phyloP scores from a whole-genome alignment of 805 yeast species.

The Zygotorulaspora florentina region DNA sequence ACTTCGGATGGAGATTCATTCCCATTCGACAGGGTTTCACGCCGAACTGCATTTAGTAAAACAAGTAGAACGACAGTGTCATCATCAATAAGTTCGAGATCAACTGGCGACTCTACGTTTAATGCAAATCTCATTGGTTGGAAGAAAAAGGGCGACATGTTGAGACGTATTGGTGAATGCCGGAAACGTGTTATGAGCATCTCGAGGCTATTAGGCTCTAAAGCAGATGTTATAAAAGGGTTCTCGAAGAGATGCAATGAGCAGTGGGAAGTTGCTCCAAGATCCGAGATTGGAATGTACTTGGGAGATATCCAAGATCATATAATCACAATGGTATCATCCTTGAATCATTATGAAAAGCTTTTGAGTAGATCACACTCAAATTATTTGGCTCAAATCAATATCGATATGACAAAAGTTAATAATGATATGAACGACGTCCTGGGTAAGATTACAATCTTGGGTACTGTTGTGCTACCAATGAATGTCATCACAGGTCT shows the following conservation, averaged over 20 bases:
- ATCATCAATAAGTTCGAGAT: slow-evolving; percentile 24
- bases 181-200: slow-evolving; percentile 92
- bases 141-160: slow-evolving; percentile 92
- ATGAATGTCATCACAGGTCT: slow-evolving; percentile 92
- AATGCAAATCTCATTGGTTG: slow-evolving; percentile 56
- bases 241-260: slow-evolving; percentile 89
- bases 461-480: slow-evolving; percentile 94
- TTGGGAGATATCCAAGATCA: slow-evolving; percentile 97
- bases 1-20: slow-evolving; percentile 17
- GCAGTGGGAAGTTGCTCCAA: slow-evolving; percentile 73
- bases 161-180: slow-evolving; percentile 91
- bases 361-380: slow-evolving; percentile 92
- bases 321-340: slow-evolving; percentile 94
- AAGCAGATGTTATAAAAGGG: slow-evolving; percentile 97
- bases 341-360: slow-evolving; percentile 91
- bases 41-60: slow-evolving; percentile 18
- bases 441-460: slow-evolving; percentile 82
- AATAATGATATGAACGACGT: slow-evolving; percentile 97
- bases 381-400: slow-evolving; percentile 92
- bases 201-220: slow-evolving; percentile 75
- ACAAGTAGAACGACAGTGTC: slow-evolving; percentile 17
- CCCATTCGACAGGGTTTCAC: slow-evolving; percentile 15
- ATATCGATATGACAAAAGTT: slow-evolving; percentile 95
- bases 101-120: slow-evolving; percentile 36
- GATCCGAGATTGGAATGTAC: slow-evolving; percentile 88